These are phyloP conservation scores for Globisporangium splendens DNA, from an alignment of 352 stramenopile species.

Conservation along the genomic window DNA sequence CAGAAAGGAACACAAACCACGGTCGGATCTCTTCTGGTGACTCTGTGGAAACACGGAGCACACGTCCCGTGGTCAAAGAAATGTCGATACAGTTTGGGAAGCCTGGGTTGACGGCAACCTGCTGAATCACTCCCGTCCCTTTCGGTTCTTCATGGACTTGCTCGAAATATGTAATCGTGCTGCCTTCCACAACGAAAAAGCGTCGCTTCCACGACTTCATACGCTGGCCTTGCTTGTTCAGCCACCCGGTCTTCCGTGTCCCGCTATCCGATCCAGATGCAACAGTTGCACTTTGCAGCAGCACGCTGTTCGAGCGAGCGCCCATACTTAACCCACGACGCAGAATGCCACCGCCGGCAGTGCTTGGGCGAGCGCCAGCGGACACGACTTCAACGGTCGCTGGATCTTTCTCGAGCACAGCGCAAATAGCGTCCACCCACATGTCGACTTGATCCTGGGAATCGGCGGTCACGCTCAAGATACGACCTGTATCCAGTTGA, in stretches of 20 bases:
- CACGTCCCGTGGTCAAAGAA: slow-evolving; percentile 44
- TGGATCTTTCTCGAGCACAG: slow-evolving; percentile 44
- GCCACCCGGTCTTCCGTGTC: slow-evolving; percentile 60
- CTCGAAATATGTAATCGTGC: slow-evolving; percentile 57
- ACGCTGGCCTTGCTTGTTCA: slow-evolving; percentile 73
- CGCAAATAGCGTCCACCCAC: slow-evolving; percentile 61
- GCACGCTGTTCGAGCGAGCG: neutral
- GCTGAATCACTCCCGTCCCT: slow-evolving; percentile 51
- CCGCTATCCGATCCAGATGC: neutral
- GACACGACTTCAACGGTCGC: slow-evolving; percentile 8
- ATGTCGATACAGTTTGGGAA: slow-evolving; percentile 73
- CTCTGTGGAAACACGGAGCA: slow-evolving; percentile 63
- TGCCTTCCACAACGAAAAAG: slow-evolving; percentile 69
- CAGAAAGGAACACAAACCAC: slow-evolving; percentile 50
- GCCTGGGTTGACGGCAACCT: slow-evolving; percentile 36
- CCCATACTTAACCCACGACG: slow-evolving; percentile 8
- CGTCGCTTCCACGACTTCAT: slow-evolving; percentile 74
- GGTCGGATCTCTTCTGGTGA: slow-evolving; percentile 55
- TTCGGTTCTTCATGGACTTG: slow-evolving; percentile 49
- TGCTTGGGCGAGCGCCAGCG: neutral
- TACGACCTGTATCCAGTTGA: slow-evolving; percentile 56
- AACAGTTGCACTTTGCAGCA: neutral
- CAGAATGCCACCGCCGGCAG: neutral
- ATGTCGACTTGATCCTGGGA: slow-evolving; percentile 47
- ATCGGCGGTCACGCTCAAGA: slow-evolving; percentile 64